Evolutionary conservation across 768 basidiomycete genomes (phyloP).

Genomic region (Lactifluus piperatus): DNA sequence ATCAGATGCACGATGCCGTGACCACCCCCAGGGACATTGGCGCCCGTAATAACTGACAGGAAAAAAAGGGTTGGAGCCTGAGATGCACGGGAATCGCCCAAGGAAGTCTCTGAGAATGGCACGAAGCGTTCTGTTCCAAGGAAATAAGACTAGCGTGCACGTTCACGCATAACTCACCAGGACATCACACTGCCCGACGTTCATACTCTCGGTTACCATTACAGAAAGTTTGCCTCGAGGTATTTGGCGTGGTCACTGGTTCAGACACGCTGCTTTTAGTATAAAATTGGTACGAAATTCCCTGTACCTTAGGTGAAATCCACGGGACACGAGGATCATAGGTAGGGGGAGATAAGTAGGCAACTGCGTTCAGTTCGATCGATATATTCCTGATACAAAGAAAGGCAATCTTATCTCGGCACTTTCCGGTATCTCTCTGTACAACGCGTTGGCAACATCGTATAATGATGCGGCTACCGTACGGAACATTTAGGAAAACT

Average conservation of each 20-base stretch:
- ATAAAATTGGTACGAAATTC: neutral
- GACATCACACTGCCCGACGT: neutral
- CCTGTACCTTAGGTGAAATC: neutral
- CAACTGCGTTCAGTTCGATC: neutral
- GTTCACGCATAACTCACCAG: neutral
- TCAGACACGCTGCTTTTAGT: neutral
- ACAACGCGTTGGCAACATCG: neutral
- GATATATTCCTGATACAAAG: neutral
- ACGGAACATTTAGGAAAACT: neutral
- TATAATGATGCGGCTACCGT: no score
- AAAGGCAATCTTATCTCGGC: constrained; percentile 13
- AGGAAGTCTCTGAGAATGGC: constrained; percentile 3
- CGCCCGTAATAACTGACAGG: neutral
- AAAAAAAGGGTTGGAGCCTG: constrained; percentile 6
- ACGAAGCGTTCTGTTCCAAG: constrained; percentile 1
- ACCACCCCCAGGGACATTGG: neutral
- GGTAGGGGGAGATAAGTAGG: neutral
- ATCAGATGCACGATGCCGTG: constrained; percentile 10
- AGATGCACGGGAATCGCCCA: constrained; percentile 2
- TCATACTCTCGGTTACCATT: neutral
- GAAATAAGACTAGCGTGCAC: neutral
- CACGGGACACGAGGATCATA: neutral
- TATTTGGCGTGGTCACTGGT: neutral
- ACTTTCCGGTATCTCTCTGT: neutral
- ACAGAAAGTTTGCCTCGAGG: neutral